Base-by-base conservation (phyloP, 495 filamentous ascomycete genomes). In the Podospora pseudoanserina region DNA sequence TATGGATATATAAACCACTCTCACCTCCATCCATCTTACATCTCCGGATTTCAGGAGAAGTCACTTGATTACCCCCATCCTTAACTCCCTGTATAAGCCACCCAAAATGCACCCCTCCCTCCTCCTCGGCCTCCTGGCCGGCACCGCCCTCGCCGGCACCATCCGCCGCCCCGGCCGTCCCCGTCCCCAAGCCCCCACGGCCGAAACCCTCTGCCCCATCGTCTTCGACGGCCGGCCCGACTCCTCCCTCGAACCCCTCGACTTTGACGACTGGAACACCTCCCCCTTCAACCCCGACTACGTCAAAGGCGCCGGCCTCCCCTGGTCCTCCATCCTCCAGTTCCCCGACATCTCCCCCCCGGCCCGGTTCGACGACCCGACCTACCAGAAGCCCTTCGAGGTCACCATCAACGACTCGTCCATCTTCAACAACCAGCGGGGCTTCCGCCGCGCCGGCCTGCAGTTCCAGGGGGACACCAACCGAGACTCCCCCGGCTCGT, bases 371-470 rank as follows among this genome's bases (percentile, higher is more conserved):
- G 83, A 84, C 69, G 70, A 74, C 60, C 19, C 18, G 34, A 74
- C 68, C 7, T 70, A 60, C 26, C 69, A 78, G 65, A 80, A 78
- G 63, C 71, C 83, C 0, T 68, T 85, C 64, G 82, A 84, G 72
- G 82, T 85, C 18, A 83, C 81, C 61, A 77, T 85, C 69, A 76
- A 75, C 71, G 85, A 87, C 76, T 67, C 75, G 64, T 83, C 80
- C 67, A 84, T 87, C 72, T 87, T 87, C 74, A 79, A 80, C 71
- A 77, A 74, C 4, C 85, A 87, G 73, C 73, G 79, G 30, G 86
- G 85, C 56, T 88, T 88, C 79, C 82, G 86, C 18, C 79, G 85
- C 27, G 84, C 82, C 13, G 86, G 84, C 18, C 76, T 87, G 39
- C 77, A 85, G 72, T 83, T 86, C 68, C 72, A 72, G 61, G 79